Evolutionary conservation across 306 rosid genomes (phyloP).

Genomic region (Acacia crassicarpa): DNA sequence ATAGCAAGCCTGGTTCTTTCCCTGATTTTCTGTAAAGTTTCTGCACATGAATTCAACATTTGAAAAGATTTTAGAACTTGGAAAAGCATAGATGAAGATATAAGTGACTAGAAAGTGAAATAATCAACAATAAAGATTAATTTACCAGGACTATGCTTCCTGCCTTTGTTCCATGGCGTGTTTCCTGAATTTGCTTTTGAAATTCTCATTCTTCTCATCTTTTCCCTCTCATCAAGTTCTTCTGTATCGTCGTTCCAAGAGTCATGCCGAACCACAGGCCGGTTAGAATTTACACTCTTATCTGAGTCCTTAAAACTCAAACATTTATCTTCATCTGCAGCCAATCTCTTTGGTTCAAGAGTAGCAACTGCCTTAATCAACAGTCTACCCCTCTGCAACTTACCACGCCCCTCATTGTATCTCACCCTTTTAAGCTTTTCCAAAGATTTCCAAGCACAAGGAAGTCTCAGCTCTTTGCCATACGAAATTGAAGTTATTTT

Average conservation of each 20-base stretch:
- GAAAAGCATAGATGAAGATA: slow-evolving; percentile 5
- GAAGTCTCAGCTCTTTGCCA: slow-evolving; percentile 45
- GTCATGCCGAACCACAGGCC: slow-evolving; percentile 22
- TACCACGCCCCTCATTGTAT: slow-evolving; percentile 33
- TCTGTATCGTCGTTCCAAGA: slow-evolving; percentile 35
- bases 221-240: slow-evolving; percentile 60
- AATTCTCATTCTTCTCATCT: slow-evolving; percentile 65
- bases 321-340: slow-evolving; percentile 35
- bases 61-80: slow-evolving; percentile 12
- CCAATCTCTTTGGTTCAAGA: slow-evolving; percentile 52
- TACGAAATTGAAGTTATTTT: slow-evolving; percentile 38
- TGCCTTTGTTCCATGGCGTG: slow-evolving; percentile 85
- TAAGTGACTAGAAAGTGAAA: slow-evolving; percentile 13
- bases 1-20: slow-evolving; percentile 82
- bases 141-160: slow-evolving; percentile 77
- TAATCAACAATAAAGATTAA: neutral
- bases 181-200: slow-evolving; percentile 77
- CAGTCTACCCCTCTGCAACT: slow-evolving; percentile 34
- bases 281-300: slow-evolving; percentile 28
- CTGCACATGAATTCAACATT: slow-evolving; percentile 39
- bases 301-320: slow-evolving; percentile 28
- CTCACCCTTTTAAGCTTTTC: slow-evolving; percentile 27
- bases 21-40: slow-evolving; percentile 65
- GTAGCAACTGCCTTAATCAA: slow-evolving; percentile 64
- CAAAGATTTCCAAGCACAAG: slow-evolving; percentile 45